Percentiles rank a stretch among this genome's conserved stretches.
Evolutionary conservation across 768 basidiomycete genomes (phyloP).

Genomic region (Boletus coccyginus): DNA sequence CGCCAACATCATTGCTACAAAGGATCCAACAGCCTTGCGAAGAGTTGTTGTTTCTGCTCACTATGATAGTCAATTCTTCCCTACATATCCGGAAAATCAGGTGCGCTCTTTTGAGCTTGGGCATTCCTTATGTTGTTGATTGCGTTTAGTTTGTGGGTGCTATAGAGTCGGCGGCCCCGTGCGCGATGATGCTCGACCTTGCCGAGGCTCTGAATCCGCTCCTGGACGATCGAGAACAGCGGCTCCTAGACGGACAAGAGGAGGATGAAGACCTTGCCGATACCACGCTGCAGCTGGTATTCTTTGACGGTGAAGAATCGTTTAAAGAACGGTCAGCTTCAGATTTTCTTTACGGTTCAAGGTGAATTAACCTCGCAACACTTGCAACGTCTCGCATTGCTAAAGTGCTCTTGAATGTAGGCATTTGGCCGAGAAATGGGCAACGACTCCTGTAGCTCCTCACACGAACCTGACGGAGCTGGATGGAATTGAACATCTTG

Average conservation of each 20-base stretch:
- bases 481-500: constrained; percentile 81
- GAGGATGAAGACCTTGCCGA: constrained; percentile 78
- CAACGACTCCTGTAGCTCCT: constrained; percentile 59
- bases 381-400: not conserved
- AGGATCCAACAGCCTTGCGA: constrained; percentile 79
- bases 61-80: constrained; percentile 89
- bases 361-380: constrained; percentile 41
- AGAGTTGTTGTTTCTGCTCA: constrained; percentile 90
- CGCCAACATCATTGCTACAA: constrained; percentile 92
- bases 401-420: constrained; percentile 37
- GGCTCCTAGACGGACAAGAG: constrained; percentile 52
- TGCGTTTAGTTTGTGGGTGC: constrained; percentile 84
- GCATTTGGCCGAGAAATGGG: constrained; percentile 88
- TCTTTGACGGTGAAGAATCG: constrained; percentile 98
- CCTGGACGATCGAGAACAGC: constrained; percentile 56
- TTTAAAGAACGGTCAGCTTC: constrained; percentile 84
- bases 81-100: constrained; percentile 67
- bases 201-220: constrained; percentile 80
- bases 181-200: constrained; percentile 90
- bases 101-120: constrained; percentile 37
- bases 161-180: constrained; percentile 94
- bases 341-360: constrained; percentile 94
- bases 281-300: constrained; percentile 87
- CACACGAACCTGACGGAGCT: constrained; percentile 65
- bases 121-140: constrained; percentile 8